Base-by-base conservation (phyloP, 768 basidiomycete genomes). In the Auricularia sp. region DNA sequence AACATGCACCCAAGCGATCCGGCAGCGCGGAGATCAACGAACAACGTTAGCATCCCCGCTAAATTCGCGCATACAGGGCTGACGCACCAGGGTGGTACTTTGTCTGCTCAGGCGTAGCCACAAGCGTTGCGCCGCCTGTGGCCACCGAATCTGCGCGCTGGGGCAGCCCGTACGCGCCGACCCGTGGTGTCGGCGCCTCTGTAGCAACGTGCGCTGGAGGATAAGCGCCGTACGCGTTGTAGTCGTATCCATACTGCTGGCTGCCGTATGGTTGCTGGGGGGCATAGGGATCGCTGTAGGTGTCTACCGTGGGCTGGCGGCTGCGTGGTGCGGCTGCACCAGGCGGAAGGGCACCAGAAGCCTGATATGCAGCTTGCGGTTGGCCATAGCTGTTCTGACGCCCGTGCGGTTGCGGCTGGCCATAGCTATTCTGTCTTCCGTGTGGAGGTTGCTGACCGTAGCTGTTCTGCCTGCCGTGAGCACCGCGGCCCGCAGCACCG, bases 21-120 rank as follows among this genome's bases (percentile, higher is more conserved):
- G 64, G 2, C 23, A 64, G 14, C 47, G 18, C 39, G 39, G 47
- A 60, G n/a, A 47, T 16, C 42, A 59, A 51, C 21, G 36, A 47
- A 59, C 63, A 36, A 34, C 35, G 12, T 21, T 39, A 16, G 6
- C 36, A 18, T 10, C 21, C 53, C 42, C 64, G 12, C 36, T 23
- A 36, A 59, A 23, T 11, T n/a, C 35, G 54, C 47, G 35, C 34
- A 36, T 51, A 61, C 61, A 61, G 39, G 42, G 36, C 51, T 63
- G 67, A 81, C 77, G 77, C 74, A 83, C 80, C 81, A 67, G 81
- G 78, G 73, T 81, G 82, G 65, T 76, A 67, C 69, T 81, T 80
- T 33, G 68, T 74, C 44, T 69, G 74, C 53, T 73, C 68, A 3
- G 81, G 80, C 60, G 73, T 29, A 3, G 29, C 72, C 60, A 77